Evolutionary conservation across 345 rosid genomes (phyloP), one percentile per base, ranked within the genome.

Genomic region (Rhizophora mangle): DNA sequence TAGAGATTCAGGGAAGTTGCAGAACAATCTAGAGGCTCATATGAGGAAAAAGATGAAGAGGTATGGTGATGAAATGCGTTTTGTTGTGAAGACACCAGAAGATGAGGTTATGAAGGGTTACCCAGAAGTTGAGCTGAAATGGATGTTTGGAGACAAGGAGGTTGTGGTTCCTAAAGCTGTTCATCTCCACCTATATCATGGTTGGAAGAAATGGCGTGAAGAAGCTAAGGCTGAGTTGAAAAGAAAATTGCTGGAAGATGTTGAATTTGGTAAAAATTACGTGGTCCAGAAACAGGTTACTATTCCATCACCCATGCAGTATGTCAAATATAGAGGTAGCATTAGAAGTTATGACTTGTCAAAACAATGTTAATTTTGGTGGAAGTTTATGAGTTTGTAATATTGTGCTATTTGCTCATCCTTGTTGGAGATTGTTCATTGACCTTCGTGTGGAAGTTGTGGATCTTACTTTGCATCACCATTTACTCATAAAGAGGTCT

Each of bases 131-230:
- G 91, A 93, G 82, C 57, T 87, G 85, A 93, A 90, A 80, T 90
- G 98, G 98, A 88, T 87, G 91, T 93, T 93, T 73, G 96, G 95
- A 79, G 85, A 86, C 71, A 90, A 84, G 82, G 93, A 88, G 79
- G 87, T 90, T 68, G 85, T 93, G 75, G 90, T 88, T 81, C 96
- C 96, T 27, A 90, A 88, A 85, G 98, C 98, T 53, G 75, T 83
- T 67, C 72, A 85, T 67, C 81, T 82, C 61, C 92, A 85, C 79
- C 78, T 93, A 77, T 84, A 86, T 71, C 95, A 93, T 81, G 96
- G 96, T 26, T 93, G 98, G 98, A 93, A 90, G 82, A 87, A 79
- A 72, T 93, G 98, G 98, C 86, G 96, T 52, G 96, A 88, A 77
- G 96, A 93, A 76, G 91, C 87, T 56, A 93, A 88, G 74, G 90